phyloP scores from a whole-genome alignment of 108 stramenopile genomes.

The Parietichytrium sp. region DNA sequence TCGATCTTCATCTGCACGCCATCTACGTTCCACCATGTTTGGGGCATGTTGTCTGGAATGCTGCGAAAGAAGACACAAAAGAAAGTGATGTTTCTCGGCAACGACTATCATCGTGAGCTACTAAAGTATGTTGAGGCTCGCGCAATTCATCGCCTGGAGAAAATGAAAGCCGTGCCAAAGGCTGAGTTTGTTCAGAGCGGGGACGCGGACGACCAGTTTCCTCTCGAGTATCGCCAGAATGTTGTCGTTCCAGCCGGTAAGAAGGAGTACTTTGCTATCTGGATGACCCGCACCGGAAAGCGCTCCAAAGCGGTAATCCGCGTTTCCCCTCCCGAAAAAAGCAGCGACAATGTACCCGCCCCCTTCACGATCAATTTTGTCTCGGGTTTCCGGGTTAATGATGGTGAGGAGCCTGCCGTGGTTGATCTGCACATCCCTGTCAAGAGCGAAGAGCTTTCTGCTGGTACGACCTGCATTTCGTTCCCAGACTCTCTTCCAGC shows the following conservation, averaged over 20 bases:
- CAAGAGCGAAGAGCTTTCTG: too few relatives aligned
- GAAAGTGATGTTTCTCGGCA: not conserved
- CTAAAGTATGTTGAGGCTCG: slow-evolving; percentile 32
- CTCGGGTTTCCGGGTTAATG: not conserved
- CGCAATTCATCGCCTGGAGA: slow-evolving; percentile 10
- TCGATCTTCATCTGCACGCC: slow-evolving; percentile 3
- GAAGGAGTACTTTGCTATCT: slow-evolving; percentile 12
- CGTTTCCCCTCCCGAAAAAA: not conserved
- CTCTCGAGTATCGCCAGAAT: not conserved
- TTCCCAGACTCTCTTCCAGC: not conserved
- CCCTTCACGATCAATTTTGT: not conserved
- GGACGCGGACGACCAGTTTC: slow-evolving; percentile 7
- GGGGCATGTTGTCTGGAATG: not conserved
- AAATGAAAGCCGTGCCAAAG: not conserved
- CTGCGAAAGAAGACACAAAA: not conserved
- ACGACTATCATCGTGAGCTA: slow-evolving; percentile 9
- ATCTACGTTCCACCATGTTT: not conserved
- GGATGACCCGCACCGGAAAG: slow-evolving; percentile 29
- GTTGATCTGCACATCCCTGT: not conserved
- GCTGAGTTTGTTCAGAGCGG: not conserved
- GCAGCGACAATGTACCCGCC: not conserved
- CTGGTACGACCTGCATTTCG: too few relatives aligned
- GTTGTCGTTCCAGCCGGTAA: not conserved
- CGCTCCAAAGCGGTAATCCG: not conserved
- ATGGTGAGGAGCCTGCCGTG: not conserved